Conservation (phyloP, 2,329 filamentous ascomycete species). For the Colletotrichum zoysiae region DNA sequence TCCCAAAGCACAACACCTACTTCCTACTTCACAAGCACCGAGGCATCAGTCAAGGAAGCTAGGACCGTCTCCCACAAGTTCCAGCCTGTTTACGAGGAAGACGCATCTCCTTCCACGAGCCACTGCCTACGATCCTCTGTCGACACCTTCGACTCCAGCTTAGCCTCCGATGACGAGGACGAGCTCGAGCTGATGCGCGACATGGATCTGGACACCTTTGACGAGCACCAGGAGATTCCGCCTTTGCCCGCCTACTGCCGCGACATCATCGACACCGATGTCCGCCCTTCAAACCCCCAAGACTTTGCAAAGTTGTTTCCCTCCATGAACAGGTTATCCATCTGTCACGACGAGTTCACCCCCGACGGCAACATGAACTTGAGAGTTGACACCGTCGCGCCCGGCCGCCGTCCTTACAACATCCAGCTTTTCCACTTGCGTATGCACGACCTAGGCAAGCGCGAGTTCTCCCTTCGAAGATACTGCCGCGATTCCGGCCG, state of each 20-base stretch:
- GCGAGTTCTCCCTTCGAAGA: conserved; percentile 90
- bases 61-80: conserved; percentile 39
- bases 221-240: conserved; percentile 56
- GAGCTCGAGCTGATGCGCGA: conserved; percentile 49
- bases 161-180: conserved; percentile 71
- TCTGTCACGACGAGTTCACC: conserved; percentile 91
- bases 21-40: conserved; percentile 57
- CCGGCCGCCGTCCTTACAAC: conserved; percentile 74
- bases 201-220: conserved; percentile 51
- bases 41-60: conserved; percentile 53
- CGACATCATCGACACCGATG: conserved; percentile 73
- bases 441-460: conserved; percentile 89
- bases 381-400: conserved; percentile 83
- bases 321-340: conserved; percentile 81
- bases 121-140: conserved; percentile 71
- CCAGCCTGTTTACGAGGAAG: conserved; percentile 45
- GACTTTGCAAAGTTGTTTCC: conserved; percentile 91
- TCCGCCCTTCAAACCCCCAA: conserved; percentile 81
- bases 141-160: conserved; percentile 84
- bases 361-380: conserved; percentile 97
- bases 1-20: conserved; percentile 63
- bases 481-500: conserved; percentile 94
- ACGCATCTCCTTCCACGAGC: conserved; percentile 57
- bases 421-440: conserved; percentile 89
- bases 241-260: conserved; percentile 70